Evolutionary conservation across 1,284 basidiomycete genomes (phyloP).

Genomic region (Apiotrichum laibachii): DNA sequence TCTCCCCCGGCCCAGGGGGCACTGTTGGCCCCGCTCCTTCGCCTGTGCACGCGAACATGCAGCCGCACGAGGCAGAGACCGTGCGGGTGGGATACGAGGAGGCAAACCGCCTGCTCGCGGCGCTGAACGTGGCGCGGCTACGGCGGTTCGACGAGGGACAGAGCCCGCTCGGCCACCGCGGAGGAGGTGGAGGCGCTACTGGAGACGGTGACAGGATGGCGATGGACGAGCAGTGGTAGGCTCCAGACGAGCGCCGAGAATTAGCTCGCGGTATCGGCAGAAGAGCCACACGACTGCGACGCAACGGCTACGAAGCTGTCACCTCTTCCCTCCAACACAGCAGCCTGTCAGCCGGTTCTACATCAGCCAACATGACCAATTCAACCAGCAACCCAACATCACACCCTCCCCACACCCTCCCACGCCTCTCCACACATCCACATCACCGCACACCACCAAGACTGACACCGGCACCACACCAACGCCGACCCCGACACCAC

Average conservation of each 20-base stretch:
- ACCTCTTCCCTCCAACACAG: too few species aligned
- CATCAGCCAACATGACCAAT: too few species aligned
- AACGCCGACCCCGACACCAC: too few species aligned
- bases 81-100: conserved; percentile 42
- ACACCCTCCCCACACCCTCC: too few species aligned
- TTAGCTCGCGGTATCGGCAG: neutral
- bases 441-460: too few species aligned
- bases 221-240: neutral
- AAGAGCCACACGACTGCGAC: neutral
- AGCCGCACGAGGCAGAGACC: conserved; percentile 13
- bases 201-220: neutral
- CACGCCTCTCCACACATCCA: too few species aligned
- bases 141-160: conserved; percentile 2
- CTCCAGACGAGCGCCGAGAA: neutral
- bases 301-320: too few species aligned
- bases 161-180: neutral
- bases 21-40: conserved; percentile 2
- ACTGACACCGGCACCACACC: too few species aligned
- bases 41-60: neutral
- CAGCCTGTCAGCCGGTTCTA: too few species aligned
- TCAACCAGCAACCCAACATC: too few species aligned
- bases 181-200: neutral
- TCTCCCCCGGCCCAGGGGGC: neutral
- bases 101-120: conserved; percentile 43
- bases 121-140: conserved; percentile 39